Evolutionary conservation across 331 rosid genomes (phyloP), one percentile per base, ranked within the genome.

Genomic region (Cydonia oblonga): DNA sequence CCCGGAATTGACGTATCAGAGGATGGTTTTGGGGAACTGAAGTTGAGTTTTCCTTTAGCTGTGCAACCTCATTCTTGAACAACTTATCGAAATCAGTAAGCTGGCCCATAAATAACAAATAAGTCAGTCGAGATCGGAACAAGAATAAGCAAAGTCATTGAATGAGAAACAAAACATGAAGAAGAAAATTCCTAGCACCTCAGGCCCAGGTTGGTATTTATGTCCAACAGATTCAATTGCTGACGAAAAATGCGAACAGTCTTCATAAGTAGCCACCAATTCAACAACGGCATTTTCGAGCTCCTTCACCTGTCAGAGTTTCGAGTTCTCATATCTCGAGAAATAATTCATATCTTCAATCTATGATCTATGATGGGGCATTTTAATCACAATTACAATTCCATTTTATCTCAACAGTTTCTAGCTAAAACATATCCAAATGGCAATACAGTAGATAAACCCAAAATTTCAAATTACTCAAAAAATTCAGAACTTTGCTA

Each of bases 211-310:
- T 40, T 40, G 46, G 46, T 40, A 40, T 32, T 49, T 65, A 29
- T 80, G 83, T 8, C 84, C 88, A 78, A 87, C 83, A 68, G 86
- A 86, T 77, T 85, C 89, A 78, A 86, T 79, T 44, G 90, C 83
- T 29, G 86, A 72, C 9, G 96, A 89, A 77, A 87, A 86, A 59
- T 85, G 83, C 33, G 77, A 81, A 84, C 80, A 83, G 42, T 72
- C 68, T 52, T 86, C 91, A 58, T 81, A 81, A 32, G 86, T 60
- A 14, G 66, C 78, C 67, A 86, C 60, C 81, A 89, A 79, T 78
- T 87, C 90, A 61, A 88, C 40, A 58, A 75, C 89, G 3, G 90
- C 89, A 68, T 84, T 87, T 80, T 88, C 97, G 64, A 91, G 84
- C 75, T 91, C 90, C 80, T 88, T 89, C 72, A 88, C 96, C 97